Evolutionary conservation across 31 red algal genomes (phyloP), one percentile per base, ranked within the genome.

Genomic region (Porphyra umbilicalis): DNA sequence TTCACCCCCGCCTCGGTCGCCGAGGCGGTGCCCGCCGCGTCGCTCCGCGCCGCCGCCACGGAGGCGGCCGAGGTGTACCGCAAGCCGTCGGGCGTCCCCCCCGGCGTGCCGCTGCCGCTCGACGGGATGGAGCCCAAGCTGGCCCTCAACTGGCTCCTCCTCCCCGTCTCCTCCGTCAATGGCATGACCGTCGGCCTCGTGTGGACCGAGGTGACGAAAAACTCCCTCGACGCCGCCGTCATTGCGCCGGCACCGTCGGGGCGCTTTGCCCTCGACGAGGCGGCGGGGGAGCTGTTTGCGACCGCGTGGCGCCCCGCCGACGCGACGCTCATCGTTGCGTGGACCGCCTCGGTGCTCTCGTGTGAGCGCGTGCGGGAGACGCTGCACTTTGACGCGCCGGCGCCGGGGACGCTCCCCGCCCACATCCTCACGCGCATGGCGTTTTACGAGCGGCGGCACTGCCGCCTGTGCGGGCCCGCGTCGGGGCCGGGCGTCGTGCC

Each of bases 291-390:
- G 75, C 84, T 89, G 34, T 94, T 94, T 75, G 39, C 83, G 80
- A 85, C 85, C 39, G 86, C 80, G 31, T 94, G 91, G 91, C 77
- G 79, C 15, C 57, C 25, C 2, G 10, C 0, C 2, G 80, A 78
- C 76, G 44, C 82, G 9, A 83, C 89, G 39, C 89, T 94, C 87
- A 78, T 94, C 35, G 79, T 88, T 20, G 91, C 83, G n/a, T 94
- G 91, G 91, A 94, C 87, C 38, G 87, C 89, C 35, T 89, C 87
- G 67, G 85, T 89, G 34, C 83, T 94, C 78, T 89, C 85, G 57
- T 94, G 91, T 75, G 91, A 94, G 80, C 86, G 91, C 6, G 83
- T 89, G 9, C 83, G 87, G 11, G 91, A 94, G 81, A 79, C 87
- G 6, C 67, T 94, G 1, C 35, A 87, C 46, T 94, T 86, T 75